These are phyloP conservation scores for Suillus sp. DNA, from an alignment of 768 basidiomycete genomes.

Conservation along the genomic window DNA sequence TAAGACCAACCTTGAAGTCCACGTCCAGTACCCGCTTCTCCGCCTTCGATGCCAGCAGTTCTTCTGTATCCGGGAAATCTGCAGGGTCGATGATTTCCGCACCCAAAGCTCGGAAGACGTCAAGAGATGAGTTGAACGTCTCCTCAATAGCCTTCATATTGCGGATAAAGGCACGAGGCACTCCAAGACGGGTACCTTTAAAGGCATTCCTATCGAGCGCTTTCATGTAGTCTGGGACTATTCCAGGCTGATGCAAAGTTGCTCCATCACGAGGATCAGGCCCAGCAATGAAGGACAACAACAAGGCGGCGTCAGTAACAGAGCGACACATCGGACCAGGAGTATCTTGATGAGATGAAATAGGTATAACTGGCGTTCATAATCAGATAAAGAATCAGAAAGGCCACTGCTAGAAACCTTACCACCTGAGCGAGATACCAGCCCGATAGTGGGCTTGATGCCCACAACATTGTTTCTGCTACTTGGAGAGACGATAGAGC, in stretches of 20 bases:
- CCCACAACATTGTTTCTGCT: slow-evolving; percentile 40
- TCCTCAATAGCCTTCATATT: too few species aligned
- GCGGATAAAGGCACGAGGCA: too few species aligned
- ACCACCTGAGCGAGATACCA: too few species aligned
- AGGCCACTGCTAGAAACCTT: neutral
- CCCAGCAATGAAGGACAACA: neutral
- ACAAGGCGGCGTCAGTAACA: neutral
- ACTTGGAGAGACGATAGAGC: slow-evolving; percentile 43
- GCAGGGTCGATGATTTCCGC: slow-evolving; percentile 53
- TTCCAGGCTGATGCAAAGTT: neutral
- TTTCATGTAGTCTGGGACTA: neutral
- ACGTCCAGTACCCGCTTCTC: slow-evolving; percentile 54
- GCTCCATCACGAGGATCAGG: neutral
- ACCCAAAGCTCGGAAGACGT: too few species aligned
- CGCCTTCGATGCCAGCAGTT: slow-evolving; percentile 48
- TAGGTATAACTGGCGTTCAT: neutral
- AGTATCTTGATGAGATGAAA: neutral
- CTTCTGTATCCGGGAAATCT: slow-evolving; percentile 48
- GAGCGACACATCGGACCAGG: neutral
- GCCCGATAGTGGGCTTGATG: too few species aligned
- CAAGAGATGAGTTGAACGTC: too few species aligned
- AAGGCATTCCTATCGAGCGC: neutral
- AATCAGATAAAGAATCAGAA: neutral
- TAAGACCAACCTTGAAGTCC: slow-evolving; percentile 57
- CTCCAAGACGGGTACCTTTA: too few species aligned